phyloP scores from a whole-genome alignment of 202 grass and related monocot genomes.

The Hordeum pubiflorum region DNA sequence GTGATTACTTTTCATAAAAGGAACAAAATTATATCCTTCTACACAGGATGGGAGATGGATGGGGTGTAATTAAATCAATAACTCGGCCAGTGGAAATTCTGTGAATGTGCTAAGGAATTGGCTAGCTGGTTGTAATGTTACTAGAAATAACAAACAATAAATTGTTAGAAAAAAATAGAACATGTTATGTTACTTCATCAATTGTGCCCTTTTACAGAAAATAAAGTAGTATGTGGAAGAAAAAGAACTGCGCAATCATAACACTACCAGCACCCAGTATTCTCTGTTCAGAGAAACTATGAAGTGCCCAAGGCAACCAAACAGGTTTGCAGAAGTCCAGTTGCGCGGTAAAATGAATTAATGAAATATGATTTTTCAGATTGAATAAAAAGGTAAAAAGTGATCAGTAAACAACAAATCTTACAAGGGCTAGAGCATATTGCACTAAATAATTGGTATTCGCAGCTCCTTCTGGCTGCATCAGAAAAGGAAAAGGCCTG shows the following conservation, averaged over 20 bases:
- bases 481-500: not conserved
- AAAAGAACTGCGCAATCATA: not conserved
- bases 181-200: not conserved
- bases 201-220: not conserved
- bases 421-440: conserved; percentile 87
- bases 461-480: conserved; percentile 82
- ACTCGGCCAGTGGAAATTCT: not conserved
- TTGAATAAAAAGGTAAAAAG: conserved; percentile 2
- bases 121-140: not conserved
- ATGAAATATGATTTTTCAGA: not conserved
- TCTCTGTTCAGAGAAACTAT: conserved; percentile 14
- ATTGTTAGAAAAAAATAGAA: not conserved
- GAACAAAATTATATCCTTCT: not conserved
- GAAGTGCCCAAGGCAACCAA: not conserved
- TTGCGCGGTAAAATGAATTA: not conserved
- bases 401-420: not conserved
- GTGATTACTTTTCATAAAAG: not conserved
- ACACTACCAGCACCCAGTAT: not conserved
- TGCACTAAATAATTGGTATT: conserved; percentile 81
- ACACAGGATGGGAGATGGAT: not conserved
- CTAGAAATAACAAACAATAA: not conserved
- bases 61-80: not conserved
- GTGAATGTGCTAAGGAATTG: not conserved
- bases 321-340: not conserved
- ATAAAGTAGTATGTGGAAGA: not conserved